phyloP scores from a whole-genome alignment of 306 rosid genomes.

The Quercus robur region DNA sequence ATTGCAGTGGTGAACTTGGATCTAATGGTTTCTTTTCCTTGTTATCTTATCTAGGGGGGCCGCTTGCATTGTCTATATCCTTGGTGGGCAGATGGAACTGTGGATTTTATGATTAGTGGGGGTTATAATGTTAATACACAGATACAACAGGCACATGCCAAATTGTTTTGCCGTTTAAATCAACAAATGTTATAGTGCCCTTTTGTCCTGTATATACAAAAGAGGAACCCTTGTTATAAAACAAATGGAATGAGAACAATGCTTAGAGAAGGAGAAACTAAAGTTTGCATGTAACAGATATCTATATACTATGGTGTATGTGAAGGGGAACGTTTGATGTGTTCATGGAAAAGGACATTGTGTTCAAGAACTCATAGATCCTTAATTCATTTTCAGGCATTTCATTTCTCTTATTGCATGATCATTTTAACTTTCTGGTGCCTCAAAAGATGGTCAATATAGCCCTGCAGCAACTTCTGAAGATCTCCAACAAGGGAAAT shows the following conservation, averaged over 20 bases:
- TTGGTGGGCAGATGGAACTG: conserved; percentile 89
- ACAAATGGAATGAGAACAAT: background rate
- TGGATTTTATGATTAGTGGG: conserved; percentile 80
- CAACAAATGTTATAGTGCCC: background rate
- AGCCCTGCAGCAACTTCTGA: background rate
- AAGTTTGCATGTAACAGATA: background rate
- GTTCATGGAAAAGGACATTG: background rate
- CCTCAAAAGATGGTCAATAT: background rate
- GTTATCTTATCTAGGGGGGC: conserved; percentile 46
- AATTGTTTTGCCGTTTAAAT: background rate
- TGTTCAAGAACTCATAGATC: background rate
- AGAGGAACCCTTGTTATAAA: background rate
- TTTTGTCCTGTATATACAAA: conserved; percentile 5
- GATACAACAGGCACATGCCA: conserved; percentile 55
- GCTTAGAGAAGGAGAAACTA: background rate
- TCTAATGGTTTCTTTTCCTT: conserved; percentile 7
- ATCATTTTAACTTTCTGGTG: background rate
- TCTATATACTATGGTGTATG: background rate
- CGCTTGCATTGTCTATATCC: conserved; percentile 86
- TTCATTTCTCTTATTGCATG: background rate
- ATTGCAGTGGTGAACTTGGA: conserved; percentile 9
- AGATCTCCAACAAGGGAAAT: background rate
- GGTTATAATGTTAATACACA: conserved; percentile 63
- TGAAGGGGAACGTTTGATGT: background rate
- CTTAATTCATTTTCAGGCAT: background rate